Evolutionary conservation across 176 grass and related monocot genomes (phyloP).

Genomic region (Themeda triandra): DNA sequence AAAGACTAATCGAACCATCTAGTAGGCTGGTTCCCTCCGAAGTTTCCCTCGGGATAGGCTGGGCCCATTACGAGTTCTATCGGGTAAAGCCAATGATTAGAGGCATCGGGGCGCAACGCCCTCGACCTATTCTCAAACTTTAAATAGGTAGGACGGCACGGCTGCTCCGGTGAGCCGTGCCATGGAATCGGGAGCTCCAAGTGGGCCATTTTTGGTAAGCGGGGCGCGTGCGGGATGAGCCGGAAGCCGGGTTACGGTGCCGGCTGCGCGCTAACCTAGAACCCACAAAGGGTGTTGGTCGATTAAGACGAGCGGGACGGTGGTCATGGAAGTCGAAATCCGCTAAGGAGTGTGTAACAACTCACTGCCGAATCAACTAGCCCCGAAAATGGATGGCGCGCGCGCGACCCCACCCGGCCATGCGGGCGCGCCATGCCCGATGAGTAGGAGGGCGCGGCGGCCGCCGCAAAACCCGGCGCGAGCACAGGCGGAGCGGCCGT

Average conservation of each 20-base stretch:
- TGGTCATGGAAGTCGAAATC: no score
- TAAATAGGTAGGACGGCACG: conserved; percentile 68
- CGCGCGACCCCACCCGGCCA: no score
- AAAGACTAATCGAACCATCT: conserved; percentile 49
- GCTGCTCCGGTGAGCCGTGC: conserved; percentile 48
- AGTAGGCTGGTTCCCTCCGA: conserved; percentile 39
- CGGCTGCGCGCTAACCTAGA: no score
- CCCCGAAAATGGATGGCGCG: conserved; percentile 40
- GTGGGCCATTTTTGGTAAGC: conserved; percentile 73
- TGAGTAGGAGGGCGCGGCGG: no score
- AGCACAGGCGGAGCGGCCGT: no score
- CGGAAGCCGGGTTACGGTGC: no score
- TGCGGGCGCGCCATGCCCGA: no score
- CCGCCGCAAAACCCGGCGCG: no score
- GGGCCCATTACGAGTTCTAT: conserved; percentile 51
- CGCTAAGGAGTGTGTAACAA: no score
- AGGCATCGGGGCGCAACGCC: conserved; percentile 53
- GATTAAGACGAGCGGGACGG: no score
- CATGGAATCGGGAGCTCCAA: conserved; percentile 56
- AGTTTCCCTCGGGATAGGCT: conserved; percentile 51
- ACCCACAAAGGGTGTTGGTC: no score
- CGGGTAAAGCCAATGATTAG: conserved; percentile 63
- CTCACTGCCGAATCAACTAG: conserved; percentile 85
- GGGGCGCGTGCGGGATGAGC: no score
- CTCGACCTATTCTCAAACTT: conserved; percentile 91